A percentile compares a stretch with the other conserved stretches of the same genome.
phyloP scores from a whole-genome alignment of 1,284 basidiomycete species.

The Psilocybe mexicana region DNA sequence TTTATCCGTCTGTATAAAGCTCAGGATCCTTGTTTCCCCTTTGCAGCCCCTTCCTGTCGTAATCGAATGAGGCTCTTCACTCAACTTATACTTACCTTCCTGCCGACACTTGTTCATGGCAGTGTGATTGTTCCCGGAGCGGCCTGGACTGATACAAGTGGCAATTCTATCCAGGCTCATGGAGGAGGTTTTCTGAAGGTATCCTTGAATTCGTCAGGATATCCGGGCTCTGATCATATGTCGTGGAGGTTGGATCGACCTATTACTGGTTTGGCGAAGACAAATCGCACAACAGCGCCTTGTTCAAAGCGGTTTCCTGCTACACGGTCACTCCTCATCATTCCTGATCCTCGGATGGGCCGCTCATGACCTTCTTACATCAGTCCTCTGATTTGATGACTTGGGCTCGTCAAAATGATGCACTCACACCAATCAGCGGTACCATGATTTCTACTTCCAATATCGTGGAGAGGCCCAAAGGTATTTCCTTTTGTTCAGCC shows the following conservation, averaged over 20 bases:
- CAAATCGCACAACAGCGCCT: conserved; percentile 55
- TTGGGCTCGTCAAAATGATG: conserved; percentile 62
- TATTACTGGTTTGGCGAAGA: conserved; percentile 71
- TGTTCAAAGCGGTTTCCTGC: conserved; percentile 63
- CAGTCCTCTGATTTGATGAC: conserved; percentile 54
- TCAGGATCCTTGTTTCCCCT: too few relatives aligned
- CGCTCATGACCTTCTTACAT: not conserved
- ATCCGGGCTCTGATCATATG: not conserved
- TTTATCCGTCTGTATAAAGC: not conserved
- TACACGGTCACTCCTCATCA: conserved; percentile 23
- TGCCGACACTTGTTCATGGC: conserved; percentile 19
- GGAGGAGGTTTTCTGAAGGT: conserved; percentile 63
- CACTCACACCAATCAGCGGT: conserved; percentile 50
- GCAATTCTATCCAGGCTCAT: conserved; percentile 65
- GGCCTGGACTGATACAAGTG: conserved; percentile 63
- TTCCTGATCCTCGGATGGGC: not conserved
- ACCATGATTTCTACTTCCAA: conserved; percentile 61
- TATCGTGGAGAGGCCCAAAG: conserved; percentile 66
- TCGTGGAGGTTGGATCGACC: conserved; percentile 48
- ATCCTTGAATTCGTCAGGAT: not conserved
- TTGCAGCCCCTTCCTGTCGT: too few relatives aligned
- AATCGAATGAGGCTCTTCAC: not conserved
- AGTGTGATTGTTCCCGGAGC: conserved; percentile 62
- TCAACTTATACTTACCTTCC: not conserved
- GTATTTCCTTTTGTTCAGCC: conserved; percentile 28